These are phyloP conservation scores for Penicillium coprophilum DNA, from an alignment of 495 filamentous ascomycete genomes.

Conservation along the genomic window DNA sequence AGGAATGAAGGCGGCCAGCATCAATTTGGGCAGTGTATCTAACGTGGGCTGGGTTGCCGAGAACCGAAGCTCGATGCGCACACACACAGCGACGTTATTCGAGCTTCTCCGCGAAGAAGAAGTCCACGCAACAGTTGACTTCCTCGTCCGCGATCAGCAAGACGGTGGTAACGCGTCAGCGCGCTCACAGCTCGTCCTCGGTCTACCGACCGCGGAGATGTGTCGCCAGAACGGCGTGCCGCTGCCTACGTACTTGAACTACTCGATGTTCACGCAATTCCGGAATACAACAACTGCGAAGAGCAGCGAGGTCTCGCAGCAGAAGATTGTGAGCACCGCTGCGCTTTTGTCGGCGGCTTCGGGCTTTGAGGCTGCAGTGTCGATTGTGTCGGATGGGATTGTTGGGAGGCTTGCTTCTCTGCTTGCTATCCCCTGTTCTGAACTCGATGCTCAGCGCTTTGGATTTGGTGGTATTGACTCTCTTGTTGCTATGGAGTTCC, in stretches of 20 bases:
- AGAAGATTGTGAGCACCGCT: slow-evolving; percentile 16
- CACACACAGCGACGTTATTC: slow-evolving; percentile 19
- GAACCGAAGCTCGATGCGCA: slow-evolving; percentile 20
- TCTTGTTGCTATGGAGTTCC: slow-evolving; percentile 48
- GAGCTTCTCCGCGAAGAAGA: slow-evolving; percentile 31
- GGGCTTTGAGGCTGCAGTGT: slow-evolving; percentile 16
- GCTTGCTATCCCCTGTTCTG: slow-evolving; percentile 38
- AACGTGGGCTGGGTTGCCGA: slow-evolving; percentile 56
- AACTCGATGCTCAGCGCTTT: slow-evolving; percentile 38
- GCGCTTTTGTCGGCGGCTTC: slow-evolving; percentile 12
- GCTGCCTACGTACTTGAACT: slow-evolving; percentile 25
- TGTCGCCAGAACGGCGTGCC: slow-evolving; percentile 27
- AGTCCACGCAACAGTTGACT: slow-evolving; percentile 31
- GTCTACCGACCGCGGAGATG: slow-evolving; percentile 24
- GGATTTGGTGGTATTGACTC: slow-evolving; percentile 44
- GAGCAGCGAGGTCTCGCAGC: neutral
- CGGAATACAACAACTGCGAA: slow-evolving; percentile 2
- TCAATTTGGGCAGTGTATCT: slow-evolving; percentile 57
- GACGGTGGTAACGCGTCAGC: neutral
- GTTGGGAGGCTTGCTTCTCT: slow-evolving; percentile 28
- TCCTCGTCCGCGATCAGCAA: slow-evolving; percentile 26
- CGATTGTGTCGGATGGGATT: slow-evolving; percentile 25
- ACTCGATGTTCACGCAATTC: slow-evolving; percentile 34
- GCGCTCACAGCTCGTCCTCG: slow-evolving; percentile 26
- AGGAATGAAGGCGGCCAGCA: slow-evolving; percentile 36